Evolutionary conservation across 805 yeast species (phyloP).

Genomic region (Candida ortonii): DNA sequence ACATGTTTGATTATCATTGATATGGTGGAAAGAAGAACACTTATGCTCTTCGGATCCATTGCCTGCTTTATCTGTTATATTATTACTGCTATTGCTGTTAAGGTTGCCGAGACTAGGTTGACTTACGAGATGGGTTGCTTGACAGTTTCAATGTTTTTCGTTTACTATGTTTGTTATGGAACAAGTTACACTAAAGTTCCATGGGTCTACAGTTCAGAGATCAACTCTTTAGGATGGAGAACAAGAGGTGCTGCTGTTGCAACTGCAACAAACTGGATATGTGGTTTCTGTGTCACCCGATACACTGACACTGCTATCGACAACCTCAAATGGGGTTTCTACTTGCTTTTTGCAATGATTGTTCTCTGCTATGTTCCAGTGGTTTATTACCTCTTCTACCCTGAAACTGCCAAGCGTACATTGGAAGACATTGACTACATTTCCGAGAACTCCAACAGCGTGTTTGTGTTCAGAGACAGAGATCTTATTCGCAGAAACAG

Average conservation of each 20-base stretch:
- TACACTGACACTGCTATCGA: conserved; percentile 42
- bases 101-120: conserved; percentile 1
- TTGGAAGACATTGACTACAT: conserved; percentile 37
- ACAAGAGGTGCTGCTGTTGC: conserved; percentile 50
- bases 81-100: too few species aligned
- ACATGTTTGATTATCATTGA: conserved; percentile 45
- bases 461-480: conserved; percentile 1
- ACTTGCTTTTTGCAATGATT: conserved; percentile 42
- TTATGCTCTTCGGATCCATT: conserved; percentile 17
- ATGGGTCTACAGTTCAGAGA: conserved; percentile 59
- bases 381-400: conserved; percentile 38
- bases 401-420: conserved; percentile 44
- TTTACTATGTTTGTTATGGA: conserved; percentile 30
- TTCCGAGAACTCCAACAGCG: conserved; percentile 8
- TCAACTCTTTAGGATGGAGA: conserved; percentile 47
- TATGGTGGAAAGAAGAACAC: conserved; percentile 35
- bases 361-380: conserved; percentile 39
- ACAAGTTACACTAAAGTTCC: conserved; percentile 26
- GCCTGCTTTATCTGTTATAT: conserved; percentile 8
- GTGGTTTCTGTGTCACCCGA: conserved; percentile 56
- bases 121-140: conserved; percentile 8
- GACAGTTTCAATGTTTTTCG: conserved; percentile 6
- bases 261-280: conserved; percentile 55
- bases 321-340: conserved; percentile 39
- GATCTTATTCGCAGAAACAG: conserved; percentile 1